Evolutionary conservation across 1,284 basidiomycete species (phyloP).

Genomic region (Volvariella surrecta): DNA sequence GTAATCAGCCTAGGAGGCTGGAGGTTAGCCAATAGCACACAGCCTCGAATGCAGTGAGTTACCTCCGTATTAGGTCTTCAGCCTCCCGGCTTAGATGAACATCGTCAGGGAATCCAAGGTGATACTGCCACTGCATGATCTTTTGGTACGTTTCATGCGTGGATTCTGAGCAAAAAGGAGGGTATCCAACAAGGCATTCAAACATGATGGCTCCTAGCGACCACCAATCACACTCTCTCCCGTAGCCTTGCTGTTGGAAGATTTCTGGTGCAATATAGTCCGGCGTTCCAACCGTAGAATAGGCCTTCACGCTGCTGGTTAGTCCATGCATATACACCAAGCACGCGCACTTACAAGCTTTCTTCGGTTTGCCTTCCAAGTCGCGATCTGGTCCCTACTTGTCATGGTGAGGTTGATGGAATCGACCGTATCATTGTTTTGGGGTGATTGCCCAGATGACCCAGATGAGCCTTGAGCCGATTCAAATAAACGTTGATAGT

Average conservation of each 20-base stretch:
- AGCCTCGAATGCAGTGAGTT: constrained; percentile 9
- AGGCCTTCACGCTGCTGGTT: constrained; percentile 55
- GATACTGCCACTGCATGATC: constrained; percentile 91
- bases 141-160: constrained; percentile 99
- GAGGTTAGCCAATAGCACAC: constrained; percentile 2
- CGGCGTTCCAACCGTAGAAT: constrained; percentile 98
- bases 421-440: constrained; percentile 84
- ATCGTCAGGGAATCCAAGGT: constrained; percentile 90
- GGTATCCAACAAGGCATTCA: constrained; percentile 95
- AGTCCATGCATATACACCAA: neutral
- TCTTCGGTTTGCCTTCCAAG: constrained; percentile 97
- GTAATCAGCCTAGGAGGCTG: constrained; percentile 60
- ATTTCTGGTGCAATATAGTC: constrained; percentile 99
- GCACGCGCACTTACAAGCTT: constrained; percentile 61
- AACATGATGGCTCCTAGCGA: constrained; percentile 97
- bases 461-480: constrained; percentile 27
- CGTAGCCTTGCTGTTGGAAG: constrained; percentile 95
- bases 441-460: constrained; percentile 27
- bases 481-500: constrained; percentile 76
- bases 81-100: constrained; percentile 91
- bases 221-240: constrained; percentile 99
- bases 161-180: constrained; percentile 96
- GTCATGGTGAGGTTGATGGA: constrained; percentile 92
- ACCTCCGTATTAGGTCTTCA: constrained; percentile 86
- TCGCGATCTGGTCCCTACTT: constrained; percentile 85